Base-by-base conservation (phyloP, 331 rosid genomes). In the Acacia concinna region DNA sequence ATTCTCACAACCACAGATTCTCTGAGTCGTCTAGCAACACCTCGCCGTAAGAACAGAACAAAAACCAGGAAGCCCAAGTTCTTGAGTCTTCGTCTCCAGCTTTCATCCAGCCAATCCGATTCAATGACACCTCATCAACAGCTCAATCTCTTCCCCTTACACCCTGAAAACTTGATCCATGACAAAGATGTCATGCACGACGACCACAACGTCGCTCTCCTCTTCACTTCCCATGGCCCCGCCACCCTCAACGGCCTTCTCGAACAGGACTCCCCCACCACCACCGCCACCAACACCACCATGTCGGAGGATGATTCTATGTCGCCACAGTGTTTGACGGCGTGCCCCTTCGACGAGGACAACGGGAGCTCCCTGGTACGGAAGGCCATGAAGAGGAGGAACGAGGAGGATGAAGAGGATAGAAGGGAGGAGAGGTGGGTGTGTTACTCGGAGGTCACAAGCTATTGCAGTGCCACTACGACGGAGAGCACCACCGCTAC, bases 361-460 rank as follows among this genome's bases (percentile, higher is more conserved):
- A 32, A 11, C 21, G 78, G 79, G 62, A 75, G 59, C 30, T 82
- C 82, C 66, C 86, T 95, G 14, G 90, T 96, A 6, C 80, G 91
- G 87, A 83, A 87, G 81, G 99, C 99, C 77, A 91, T 96, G 98
- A 90, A 91, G 86, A 81, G 73, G 64, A 78, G 90, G 23, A 84
- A 82, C 84, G 76, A 84, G 37, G 82, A 81, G 44, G 81, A 82
- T 54, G 84, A 85, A 57, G 63, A 71, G 25, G 84, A 81, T 2
- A 71, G 9, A 78, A 83, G 85, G 7, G 89, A 86, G 59, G 99
- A 91, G 88, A 87, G 89, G 82, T 96, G 98, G 98, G 97, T 96
- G 17, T 87, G 91, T 73, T 96, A 89, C 74, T 96, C 99, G 35
- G 94, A 95, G 74, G 91, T 84, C 2, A 88, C 85, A 3, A 91